Evolutionary conservation across 768 basidiomycete genomes (phyloP).

Genomic region (Porpolomopsis calyptriformis): DNA sequence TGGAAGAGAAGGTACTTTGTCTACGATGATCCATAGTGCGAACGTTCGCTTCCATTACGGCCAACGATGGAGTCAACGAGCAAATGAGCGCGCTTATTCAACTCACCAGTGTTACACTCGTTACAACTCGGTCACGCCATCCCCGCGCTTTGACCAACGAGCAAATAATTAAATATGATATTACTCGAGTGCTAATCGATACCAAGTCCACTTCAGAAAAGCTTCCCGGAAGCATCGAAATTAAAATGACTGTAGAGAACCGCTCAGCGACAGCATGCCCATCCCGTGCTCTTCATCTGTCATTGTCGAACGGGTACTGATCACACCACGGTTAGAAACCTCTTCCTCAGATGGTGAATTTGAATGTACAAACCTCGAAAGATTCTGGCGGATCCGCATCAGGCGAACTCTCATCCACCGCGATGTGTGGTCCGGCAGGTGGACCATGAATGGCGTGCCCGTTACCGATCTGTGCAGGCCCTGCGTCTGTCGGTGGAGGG

Average conservation of each 20-base stretch:
- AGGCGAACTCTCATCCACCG: slow-evolving; percentile 57
- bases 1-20: slow-evolving; percentile 42
- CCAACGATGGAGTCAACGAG: no score
- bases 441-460: slow-evolving; percentile 20
- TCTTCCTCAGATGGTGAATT: slow-evolving; percentile 1
- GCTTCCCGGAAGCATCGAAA: no score
- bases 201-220: no score
- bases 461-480: slow-evolving; percentile 18
- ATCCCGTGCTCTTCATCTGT: no score
- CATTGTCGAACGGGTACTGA: slow-evolving; percentile 71
- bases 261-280: no score
- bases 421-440: slow-evolving; percentile 45
- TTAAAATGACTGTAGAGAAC: no score
- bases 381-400: slow-evolving; percentile 69
- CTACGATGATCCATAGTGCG: slow-evolving; percentile 68
- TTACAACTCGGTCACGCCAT: not conserved
- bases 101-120: no score
- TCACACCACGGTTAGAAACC: slow-evolving; percentile 15
- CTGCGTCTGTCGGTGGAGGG: slow-evolving; percentile 18
- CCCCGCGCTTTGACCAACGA: not conserved
- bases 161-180: no score
- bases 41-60: slow-evolving; percentile 39
- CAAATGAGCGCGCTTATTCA: no score
- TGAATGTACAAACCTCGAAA: slow-evolving; percentile 75
- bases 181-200: no score